These are phyloP conservation scores for Onygenales sp. DNA, from an alignment of 2,329 filamentous ascomycete genomes.

Conservation along the genomic window DNA sequence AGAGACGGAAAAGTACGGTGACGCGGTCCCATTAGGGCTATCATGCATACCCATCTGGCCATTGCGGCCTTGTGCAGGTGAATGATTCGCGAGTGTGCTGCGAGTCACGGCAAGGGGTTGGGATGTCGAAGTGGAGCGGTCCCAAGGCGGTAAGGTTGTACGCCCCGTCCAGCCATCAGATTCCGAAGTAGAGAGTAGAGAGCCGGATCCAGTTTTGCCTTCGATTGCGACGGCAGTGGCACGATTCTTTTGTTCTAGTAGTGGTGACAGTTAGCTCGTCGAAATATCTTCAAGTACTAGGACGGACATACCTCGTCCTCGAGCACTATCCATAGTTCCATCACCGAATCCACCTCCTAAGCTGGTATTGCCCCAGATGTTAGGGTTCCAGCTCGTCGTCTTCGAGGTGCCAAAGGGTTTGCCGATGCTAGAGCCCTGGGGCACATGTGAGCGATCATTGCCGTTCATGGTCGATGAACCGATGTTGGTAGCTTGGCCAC, in stretches of 20 bases:
- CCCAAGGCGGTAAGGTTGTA: constrained; percentile 48
- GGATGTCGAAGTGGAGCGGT: constrained; percentile 38
- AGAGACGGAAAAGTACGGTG: constrained; percentile 38
- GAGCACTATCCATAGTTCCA: constrained; percentile 36
- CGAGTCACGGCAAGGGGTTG: constrained; percentile 36
- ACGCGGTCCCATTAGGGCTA: constrained; percentile 24
- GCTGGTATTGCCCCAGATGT: constrained; percentile 43
- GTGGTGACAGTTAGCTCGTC: neutral
- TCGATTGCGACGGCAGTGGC: constrained; percentile 30
- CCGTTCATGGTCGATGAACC: constrained; percentile 24
- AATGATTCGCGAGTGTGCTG: constrained; percentile 42
- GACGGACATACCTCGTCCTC: constrained; percentile 37
- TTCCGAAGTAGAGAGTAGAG: constrained; percentile 59
- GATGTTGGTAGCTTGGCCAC: constrained; percentile 31
- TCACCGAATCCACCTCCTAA: constrained; percentile 36
- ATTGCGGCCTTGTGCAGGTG: constrained; percentile 48
- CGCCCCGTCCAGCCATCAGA: constrained; percentile 52
- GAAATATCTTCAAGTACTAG: neutral
- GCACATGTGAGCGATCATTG: constrained; percentile 23
- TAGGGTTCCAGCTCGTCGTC: constrained; percentile 34
- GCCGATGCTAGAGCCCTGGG: constrained; percentile 30
- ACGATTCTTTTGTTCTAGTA: constrained; percentile 9
- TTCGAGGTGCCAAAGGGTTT: constrained; percentile 36
- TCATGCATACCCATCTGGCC: constrained; percentile 34
- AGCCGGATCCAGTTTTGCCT: constrained; percentile 58